Conservation (phyloP, 2,329 filamentous ascomycete genomes). For the Fusarium mundagurra region DNA sequence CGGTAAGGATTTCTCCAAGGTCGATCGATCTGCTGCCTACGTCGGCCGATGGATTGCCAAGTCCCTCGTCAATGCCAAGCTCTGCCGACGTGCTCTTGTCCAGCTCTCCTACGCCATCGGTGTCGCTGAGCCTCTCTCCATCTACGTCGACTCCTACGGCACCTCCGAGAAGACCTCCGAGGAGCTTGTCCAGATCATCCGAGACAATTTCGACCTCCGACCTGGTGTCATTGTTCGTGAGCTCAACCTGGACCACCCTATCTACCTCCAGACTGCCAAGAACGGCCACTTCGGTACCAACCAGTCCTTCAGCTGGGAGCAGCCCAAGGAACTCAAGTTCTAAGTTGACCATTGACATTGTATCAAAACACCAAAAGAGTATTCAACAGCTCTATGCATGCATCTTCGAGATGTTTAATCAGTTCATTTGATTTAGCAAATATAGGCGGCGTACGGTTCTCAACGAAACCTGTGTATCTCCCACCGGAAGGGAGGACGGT, state of each 20-base stretch:
- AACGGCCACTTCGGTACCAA: slow-evolving; percentile 98
- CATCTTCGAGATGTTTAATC: slow-evolving; percentile 51
- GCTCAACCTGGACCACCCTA: slow-evolving; percentile 92
- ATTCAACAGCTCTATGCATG: slow-evolving; percentile 54
- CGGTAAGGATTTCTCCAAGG: slow-evolving; percentile 99
- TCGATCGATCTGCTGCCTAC: slow-evolving; percentile 98
- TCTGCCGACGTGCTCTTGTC: slow-evolving; percentile 91
- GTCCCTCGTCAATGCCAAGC: slow-evolving; percentile 88
- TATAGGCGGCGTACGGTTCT: slow-evolving; percentile 56
- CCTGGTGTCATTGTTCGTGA: slow-evolving; percentile 99
- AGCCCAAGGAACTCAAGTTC: slow-evolving; percentile 93
- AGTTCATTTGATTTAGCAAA: slow-evolving; percentile 51
- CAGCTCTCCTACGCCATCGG: slow-evolving; percentile 99
- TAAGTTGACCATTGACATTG: slow-evolving; percentile 61
- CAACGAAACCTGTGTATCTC: slow-evolving; percentile 56
- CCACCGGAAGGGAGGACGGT: slow-evolving; percentile 47
- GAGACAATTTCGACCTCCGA: slow-evolving; percentile 95
- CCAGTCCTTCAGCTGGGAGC: slow-evolving; percentile 97
- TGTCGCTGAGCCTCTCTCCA: slow-evolving; percentile 95
- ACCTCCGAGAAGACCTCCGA: slow-evolving; percentile 90
- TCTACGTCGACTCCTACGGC: slow-evolving; percentile 98
- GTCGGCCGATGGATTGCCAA: slow-evolving; percentile 99
- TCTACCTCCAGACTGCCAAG: slow-evolving; percentile 99
- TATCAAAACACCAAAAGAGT: slow-evolving; percentile 43
- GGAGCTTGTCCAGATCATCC: slow-evolving; percentile 94